Evolutionary conservation across 306 rosid genomes (phyloP).

Genomic region (Lagenaria siceraria): DNA sequence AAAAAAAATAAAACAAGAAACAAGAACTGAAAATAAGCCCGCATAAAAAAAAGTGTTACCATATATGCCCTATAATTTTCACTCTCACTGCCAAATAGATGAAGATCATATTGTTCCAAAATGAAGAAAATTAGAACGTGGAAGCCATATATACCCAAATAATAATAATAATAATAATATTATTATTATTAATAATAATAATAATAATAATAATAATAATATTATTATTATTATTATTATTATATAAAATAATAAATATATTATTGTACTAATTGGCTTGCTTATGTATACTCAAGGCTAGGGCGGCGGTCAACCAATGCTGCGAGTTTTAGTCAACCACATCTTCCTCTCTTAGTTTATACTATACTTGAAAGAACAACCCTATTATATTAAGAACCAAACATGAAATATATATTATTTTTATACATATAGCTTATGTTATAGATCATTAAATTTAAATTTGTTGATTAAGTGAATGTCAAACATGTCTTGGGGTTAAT

Average conservation of each 20-base stretch:
- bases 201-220: not conserved
- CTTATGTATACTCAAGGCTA: not conserved
- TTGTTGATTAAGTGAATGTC: not conserved
- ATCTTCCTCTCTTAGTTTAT: not conserved
- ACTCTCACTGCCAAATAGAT: not conserved
- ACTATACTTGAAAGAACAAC: not conserved
- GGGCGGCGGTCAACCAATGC: conserved; percentile 14
- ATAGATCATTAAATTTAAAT: not conserved
- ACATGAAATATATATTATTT: not conserved
- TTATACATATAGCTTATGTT: not conserved
- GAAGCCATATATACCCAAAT: conserved; percentile 10
- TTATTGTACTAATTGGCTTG: not conserved
- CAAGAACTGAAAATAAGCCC: no score
- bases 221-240: no score
- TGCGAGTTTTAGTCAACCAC: not conserved
- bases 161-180: not conserved
- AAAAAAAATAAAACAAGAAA: no score
- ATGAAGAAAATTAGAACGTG: conserved; percentile 9
- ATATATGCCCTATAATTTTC: not conserved
- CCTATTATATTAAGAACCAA: not conserved
- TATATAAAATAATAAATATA: no score
- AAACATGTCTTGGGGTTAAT: not conserved
- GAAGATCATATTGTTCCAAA: not conserved
- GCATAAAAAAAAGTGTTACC: not conserved
- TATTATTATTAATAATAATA: no score